Base-by-base conservation (phyloP, 164 flowering plant genomes). In the Chimonanthus praecox region DNA sequence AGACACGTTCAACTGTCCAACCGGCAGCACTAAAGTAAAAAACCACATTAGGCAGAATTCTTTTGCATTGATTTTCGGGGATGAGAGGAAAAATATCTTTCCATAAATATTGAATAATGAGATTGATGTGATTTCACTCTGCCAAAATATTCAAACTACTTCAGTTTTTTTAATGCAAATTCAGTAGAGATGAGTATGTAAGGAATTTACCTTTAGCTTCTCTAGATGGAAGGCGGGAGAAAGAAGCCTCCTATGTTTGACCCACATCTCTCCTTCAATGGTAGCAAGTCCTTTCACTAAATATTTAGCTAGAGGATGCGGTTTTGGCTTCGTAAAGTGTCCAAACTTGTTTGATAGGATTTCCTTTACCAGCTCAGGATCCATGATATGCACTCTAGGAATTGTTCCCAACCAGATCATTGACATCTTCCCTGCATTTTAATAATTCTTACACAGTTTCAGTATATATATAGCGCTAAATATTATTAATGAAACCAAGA, bases 171-270 rank as follows among this genome's bases (percentile, higher is more conserved):
- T 5, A 54, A 54, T 9, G 6, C 16, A 54, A 54, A 54, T 54
- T 54, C 4, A 44, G 13, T 13, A 21, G 16, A 10, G 7, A 63
- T 6, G 66, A 33, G 44, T 33, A 54, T 33, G 33, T 33, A 33
- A 33, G 58, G 47, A 47, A 62, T 15, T n/a, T 49, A 73, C 87
- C 89, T 86, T 85, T 61, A 88, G 65, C 60, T 84, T 88, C 20
- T 86, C 85, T 0, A 49, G 45, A 74, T 85, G 85, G 70, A 88
- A 88, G 21, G 89, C 86, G 13, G 87, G 89, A 8, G 70, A 72
- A 0, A 87, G 58, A 3, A 85, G 47, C 74, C 70, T 78, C 77
- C 87, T 74, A 68, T 72, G 88, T 16, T 70, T 80, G 21, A 83
- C 81, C 90, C 90, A 87, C 73, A 78, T 71, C 54, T 86, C 82